Evolutionary conservation across 2,329 filamentous ascomycete species (phyloP), one percentile per base, ranked within the genome.

Genomic region (Pseudogymnoascus sp.): DNA sequence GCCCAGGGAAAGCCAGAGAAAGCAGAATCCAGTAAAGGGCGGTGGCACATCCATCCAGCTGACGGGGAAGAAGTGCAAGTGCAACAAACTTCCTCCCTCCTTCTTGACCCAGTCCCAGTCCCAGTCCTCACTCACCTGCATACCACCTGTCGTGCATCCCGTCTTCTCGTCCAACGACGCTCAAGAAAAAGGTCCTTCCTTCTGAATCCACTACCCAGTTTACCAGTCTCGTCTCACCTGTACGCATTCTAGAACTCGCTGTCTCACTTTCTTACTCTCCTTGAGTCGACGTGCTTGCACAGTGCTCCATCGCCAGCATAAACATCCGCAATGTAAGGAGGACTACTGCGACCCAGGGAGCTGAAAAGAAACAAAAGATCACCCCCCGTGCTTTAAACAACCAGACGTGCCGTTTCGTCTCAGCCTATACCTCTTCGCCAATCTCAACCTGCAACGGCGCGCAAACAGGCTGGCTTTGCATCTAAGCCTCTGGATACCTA

Each of bases 291-390:
- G 5, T 57, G 48, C 48, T 19, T 57, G n/a, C 48, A 57, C 48
- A 31, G 25, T 57, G 48, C 48, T 34, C 48, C 25, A 57, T 57
- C 48, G 48, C 25, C 48, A 57, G n/a, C 48, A 57, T 57, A 57
- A 57, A 57, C 48, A 57, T 57, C n/a, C 48, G 48, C 48, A 34
- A 57, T 57, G 48, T 57, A 57, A 57, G 48, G 48, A 57, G 48
- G n/a, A 4, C 25, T 8, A 57, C 25, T 57, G 48, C 25, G 8
- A 34, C 25, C 48, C 25, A 57, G 48, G 25, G 25, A 57, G 48
- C 48, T 57, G 48, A 57, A 57, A 57, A 34, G 48, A 57, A 57
- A 57, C n/a, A 57, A 31, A 57, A 57, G 4, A 31, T 25, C 48
- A n/a, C 31, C 25, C 5, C 5, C 25, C 48, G 48, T 57, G 25